These are phyloP conservation scores for Juncus inflexus DNA, from an alignment of 176 grass and related monocot species.

Conservation along the genomic window DNA sequence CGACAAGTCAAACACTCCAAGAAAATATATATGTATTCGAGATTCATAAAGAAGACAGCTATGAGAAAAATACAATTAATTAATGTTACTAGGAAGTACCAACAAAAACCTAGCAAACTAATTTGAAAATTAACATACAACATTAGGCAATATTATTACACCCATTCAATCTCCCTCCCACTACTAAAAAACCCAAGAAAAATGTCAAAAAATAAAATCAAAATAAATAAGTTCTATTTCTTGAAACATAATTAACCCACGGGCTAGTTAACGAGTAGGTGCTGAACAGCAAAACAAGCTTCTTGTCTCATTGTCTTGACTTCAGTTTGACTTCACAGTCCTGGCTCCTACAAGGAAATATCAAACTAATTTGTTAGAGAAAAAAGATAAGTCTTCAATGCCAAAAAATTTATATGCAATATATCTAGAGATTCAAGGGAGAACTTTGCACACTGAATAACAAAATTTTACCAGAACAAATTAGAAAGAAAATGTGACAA, in stretches of 20 bases:
- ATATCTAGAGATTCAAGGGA: neutral
- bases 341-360: constrained; percentile 21
- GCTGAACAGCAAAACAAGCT: constrained; percentile 20
- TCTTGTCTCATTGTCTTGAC: constrained; percentile 13
- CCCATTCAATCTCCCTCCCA: constrained; percentile 4
- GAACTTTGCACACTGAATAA: neutral
- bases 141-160: constrained; percentile 34
- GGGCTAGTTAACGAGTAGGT: constrained; percentile 7
- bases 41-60: constrained; percentile 50
- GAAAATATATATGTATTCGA: constrained; percentile 13
- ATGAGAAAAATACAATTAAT: constrained; percentile 47
- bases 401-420: too few species aligned
- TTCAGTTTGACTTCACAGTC: constrained; percentile 22
- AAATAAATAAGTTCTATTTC: constrained; percentile 23
- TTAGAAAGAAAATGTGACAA: too few species aligned
- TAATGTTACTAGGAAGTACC: neutral
- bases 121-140: constrained; percentile 14
- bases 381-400: too few species aligned
- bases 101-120: constrained; percentile 29
- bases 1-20: neutral
- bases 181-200: neutral
- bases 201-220: neutral
- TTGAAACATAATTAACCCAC: neutral
- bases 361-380: neutral
- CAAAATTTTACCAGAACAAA: neutral